Base-by-base conservation (phyloP, 1,284 basidiomycete genomes). In the Athelia psychrophila region DNA sequence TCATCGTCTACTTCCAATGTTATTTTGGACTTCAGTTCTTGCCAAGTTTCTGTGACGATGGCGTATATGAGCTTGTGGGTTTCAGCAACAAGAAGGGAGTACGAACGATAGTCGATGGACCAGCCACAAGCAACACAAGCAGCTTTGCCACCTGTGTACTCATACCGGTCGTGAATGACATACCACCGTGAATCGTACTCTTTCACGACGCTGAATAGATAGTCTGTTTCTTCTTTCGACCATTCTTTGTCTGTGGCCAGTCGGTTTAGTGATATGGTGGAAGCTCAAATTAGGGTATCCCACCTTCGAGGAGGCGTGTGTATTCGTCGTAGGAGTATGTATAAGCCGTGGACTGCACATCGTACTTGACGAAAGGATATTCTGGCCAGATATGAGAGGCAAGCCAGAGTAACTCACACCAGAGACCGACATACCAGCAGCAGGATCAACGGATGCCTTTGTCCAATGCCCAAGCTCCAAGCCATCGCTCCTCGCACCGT, bases 191-290 rank as follows among this genome's bases (percentile, higher is more conserved):
- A 76, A 67, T 98, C 96, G 60, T 91, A 99, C 50, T 89, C 83
- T 46, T 82, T 77, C 18, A 91, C 86, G 15, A 98, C 70, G 5
- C 77, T 74, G 70, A 99, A 96, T 0, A 99, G 78, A 64, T 98
- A 95, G 64, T 94, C 90, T 0, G 97, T 98, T 73, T 99, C 95
- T 61, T 95, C 93, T 58, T 89, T 89, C 0, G 92, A 84, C 97
- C 97, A 99, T 53, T 89, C 86, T 16, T 76, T 75, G 65, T 98
- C 95, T 86, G 25, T 8, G 13, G 27, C 42, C 44, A 3, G 19
- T 20, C 23, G 4, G 16, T 19, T 46, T 20, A 46, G 44, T 9
- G n/a, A 27, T 12, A 27, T n/a, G n/a, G 16, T 6, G 24, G 19
- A 4, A 46, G 4, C 4, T 27, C n/a, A 24, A 23, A 27, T 12